These are phyloP conservation scores for Coemansia sp. DNA, from an alignment of 192 early-diverging fungal species.

Conservation along the genomic window DNA sequence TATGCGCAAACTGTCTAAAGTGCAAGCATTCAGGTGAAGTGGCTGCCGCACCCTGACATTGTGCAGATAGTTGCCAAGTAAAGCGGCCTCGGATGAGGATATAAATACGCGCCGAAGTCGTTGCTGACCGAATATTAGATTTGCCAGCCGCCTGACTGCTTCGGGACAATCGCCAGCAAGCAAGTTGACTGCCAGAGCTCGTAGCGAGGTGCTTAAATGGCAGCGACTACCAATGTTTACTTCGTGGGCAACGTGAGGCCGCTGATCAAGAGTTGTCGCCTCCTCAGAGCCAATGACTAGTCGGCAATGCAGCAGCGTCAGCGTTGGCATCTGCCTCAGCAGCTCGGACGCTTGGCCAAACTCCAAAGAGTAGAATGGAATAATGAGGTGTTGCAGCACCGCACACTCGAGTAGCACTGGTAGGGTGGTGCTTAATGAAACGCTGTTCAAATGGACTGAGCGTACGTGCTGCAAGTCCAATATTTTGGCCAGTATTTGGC, in stretches of 20 bases:
- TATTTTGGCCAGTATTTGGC: slow-evolving; percentile 6
- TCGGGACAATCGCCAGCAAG: neutral
- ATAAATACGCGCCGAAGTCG: neutral
- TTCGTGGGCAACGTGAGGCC: neutral
- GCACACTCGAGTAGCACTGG: neutral
- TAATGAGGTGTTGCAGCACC: neutral
- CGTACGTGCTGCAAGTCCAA: neutral
- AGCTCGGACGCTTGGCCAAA: neutral
- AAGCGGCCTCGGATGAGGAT: neutral
- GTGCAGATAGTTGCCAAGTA: neutral
- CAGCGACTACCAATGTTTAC: neutral
- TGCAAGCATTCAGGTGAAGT: neutral
- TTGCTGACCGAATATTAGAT: neutral
- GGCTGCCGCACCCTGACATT: neutral
- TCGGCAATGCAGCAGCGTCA: neutral
- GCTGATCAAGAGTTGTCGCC: neutral
- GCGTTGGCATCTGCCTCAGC: neutral
- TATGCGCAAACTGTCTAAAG: neutral
- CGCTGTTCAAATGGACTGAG: neutral
- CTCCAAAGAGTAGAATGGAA: slow-evolving; percentile 4
- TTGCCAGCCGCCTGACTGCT: neutral
- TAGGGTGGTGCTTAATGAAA: neutral
- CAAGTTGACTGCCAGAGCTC: neutral
- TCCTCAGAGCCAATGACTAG: neutral
- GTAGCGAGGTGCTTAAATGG: neutral